phyloP scores from a whole-genome alignment of 192 early-diverging fungal genomes.

The Podila epicladia region DNA sequence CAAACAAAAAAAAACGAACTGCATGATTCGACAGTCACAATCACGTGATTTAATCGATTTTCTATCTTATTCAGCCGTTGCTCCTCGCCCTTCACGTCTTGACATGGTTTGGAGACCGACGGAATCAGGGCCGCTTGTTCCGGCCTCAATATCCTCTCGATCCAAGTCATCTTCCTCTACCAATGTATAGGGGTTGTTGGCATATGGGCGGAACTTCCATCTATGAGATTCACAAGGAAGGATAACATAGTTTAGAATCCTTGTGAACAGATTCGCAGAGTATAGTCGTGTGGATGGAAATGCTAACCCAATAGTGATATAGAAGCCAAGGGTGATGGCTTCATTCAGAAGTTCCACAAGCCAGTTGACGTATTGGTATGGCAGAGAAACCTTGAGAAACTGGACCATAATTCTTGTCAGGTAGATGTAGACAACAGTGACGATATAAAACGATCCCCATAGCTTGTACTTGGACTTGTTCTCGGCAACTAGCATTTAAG shows the following conservation, averaged over 20 bases:
- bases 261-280: neutral
- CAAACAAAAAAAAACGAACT: too few relatives aligned
- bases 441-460: slow-evolving; percentile 64
- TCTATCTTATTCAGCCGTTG: too few relatives aligned
- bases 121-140: slow-evolving; percentile 11
- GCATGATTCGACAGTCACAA: too few relatives aligned
- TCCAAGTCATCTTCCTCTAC: slow-evolving; percentile 40
- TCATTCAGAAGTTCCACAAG: slow-evolving; percentile 60
- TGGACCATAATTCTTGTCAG: slow-evolving; percentile 57
- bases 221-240: slow-evolving; percentile 22
- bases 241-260: neutral
- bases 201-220: slow-evolving; percentile 60
- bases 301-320: slow-evolving; percentile 60
- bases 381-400: slow-evolving; percentile 56
- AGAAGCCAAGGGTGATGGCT: slow-evolving; percentile 57
- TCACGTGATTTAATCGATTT: too few relatives aligned
- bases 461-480: slow-evolving; percentile 60
- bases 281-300: too few relatives aligned
- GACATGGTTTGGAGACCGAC: slow-evolving; percentile 45
- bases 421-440: slow-evolving; percentile 62
- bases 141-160: slow-evolving; percentile 37
- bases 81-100: slow-evolving; percentile 18
- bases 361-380: slow-evolving; percentile 63
- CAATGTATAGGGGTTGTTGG: slow-evolving; percentile 59
- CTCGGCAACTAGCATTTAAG: slow-evolving; percentile 41